phyloP scores from a whole-genome alignment of 345 rosid genomes.

The Xanthoceras sorbifolium region DNA sequence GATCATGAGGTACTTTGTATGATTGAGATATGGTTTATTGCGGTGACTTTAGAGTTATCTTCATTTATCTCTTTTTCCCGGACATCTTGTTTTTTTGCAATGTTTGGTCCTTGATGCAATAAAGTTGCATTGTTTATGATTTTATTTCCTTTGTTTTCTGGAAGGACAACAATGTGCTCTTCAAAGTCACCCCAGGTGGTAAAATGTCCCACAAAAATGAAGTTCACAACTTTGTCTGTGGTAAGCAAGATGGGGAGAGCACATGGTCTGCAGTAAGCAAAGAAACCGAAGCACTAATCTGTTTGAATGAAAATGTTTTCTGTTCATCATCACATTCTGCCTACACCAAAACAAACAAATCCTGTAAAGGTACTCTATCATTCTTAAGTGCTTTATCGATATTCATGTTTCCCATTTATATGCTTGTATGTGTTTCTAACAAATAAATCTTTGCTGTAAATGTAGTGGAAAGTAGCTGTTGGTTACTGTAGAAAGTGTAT shows the following conservation, averaged over 20 bases:
- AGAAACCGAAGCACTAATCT: conserved; percentile 39
- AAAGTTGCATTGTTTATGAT: not conserved
- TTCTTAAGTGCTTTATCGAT: not conserved
- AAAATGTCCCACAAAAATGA: conserved; percentile 20
- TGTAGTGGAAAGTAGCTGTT: not conserved
- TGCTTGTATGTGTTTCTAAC: conserved; percentile 14
- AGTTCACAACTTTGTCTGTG: conserved; percentile 23
- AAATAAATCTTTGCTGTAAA: not conserved
- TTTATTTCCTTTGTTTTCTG: not conserved
- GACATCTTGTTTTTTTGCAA: not conserved
- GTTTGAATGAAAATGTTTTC: conserved; percentile 38
- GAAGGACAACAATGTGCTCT: conserved; percentile 22
- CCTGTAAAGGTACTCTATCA: conserved; percentile 43
- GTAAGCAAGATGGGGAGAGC: conserved; percentile 28
- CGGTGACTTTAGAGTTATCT: not conserved
- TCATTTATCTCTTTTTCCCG: conserved; percentile 1
- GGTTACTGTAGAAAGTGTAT: not conserved
- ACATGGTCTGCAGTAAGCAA: conserved; percentile 36
- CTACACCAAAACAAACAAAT: conserved; percentile 36
- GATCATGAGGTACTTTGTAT: conserved; percentile 43
- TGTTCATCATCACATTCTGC: conserved; percentile 37
- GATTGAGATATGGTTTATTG: not conserved
- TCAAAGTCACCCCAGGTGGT: conserved; percentile 6
- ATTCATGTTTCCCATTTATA: not conserved
- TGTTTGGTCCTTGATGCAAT: not conserved